Base-by-base conservation (phyloP, 2,329 filamentous ascomycete genomes). In the Xylariaceae sp. region DNA sequence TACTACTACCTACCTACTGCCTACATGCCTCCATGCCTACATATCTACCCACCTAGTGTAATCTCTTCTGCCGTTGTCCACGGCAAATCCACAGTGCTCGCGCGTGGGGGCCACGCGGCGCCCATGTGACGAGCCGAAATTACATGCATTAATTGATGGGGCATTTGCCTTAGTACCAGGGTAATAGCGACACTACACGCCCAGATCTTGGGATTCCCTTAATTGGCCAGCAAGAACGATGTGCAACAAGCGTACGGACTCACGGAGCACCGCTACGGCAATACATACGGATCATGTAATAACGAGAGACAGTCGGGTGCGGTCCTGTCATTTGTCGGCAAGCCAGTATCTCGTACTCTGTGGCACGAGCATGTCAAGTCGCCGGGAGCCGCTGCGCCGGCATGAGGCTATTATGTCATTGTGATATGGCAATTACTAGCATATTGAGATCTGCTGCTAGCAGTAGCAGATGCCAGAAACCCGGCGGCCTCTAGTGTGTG, bases 371-470 rank as follows among this genome's bases (percentile, higher is more conserved):
- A 54, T 49, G 50, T 52, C 45, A 47, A 55, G 44, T 51, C 37
- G 51, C 53, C 50, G 53, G 6, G n/a, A 37, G 39, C 37, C 55
- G 23, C 42, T 53, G 49, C 39, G 47, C 56, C n/a, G 54, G 57
- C 45, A 42, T 48, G 57, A 56, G 60, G 53, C 56, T 57, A 56
- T 50, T 45, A 55, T 53, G 30, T 42, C 59, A 61, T 47, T 42
- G 48, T 52, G 15, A 56, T 35, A 45, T 18, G 44, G 17, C 44
- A 30, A 30, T 30, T 42, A 13, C 8, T 47, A 45, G 55, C 47
- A 42, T 54, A 53, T 48, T 17, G n/a, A 56, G 59, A 23, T 47
- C 52, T 53, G 60, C 62, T 53, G 59, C 62, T 56, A 62, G 39
- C 52, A 57, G 23, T 30, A 30, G 23, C 23, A 30, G 23, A 30